phyloP scores from a whole-genome alignment of 1,284 basidiomycete species.

The Phylloboletellus chloephorus region DNA sequence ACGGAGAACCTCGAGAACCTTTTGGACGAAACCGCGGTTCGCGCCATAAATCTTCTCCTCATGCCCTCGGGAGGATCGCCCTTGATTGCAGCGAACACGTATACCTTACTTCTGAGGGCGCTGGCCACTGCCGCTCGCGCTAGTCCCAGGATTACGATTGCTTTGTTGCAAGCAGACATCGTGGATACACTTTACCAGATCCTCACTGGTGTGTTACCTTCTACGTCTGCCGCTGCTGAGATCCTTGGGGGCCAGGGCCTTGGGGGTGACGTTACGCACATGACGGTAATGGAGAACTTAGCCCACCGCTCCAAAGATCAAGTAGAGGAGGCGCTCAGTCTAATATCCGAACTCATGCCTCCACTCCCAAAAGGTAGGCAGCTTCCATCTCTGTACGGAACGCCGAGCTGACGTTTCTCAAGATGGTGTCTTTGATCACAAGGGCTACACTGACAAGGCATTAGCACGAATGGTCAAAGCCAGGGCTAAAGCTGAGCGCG shows the following conservation, averaged over 20 bases:
- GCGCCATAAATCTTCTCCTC: conserved; percentile 79
- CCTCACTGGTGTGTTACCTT: conserved; percentile 84
- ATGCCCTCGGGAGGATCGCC: conserved; percentile 84
- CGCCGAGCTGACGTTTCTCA: conserved; percentile 9
- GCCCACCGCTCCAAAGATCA: conserved; percentile 96
- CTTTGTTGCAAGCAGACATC: conserved; percentile 84
- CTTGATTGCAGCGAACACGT: conserved; percentile 79
- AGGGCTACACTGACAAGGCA: conserved; percentile 84
- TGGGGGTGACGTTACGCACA: conserved; percentile 83
- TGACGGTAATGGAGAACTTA: conserved; percentile 96
- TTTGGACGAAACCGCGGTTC: conserved; percentile 77
- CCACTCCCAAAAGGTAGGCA: conserved; percentile 83
- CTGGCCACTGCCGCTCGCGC: conserved; percentile 81
- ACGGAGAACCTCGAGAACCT: conserved; percentile 82
- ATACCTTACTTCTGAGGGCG: conserved; percentile 82
- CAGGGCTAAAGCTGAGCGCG: conserved; percentile 71
- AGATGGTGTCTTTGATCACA: conserved; percentile 94
- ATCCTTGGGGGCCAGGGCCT: conserved; percentile 73
- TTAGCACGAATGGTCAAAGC: conserved; percentile 68
- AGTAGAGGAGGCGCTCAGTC: conserved; percentile 84
- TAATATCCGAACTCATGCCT: conserved; percentile 86
- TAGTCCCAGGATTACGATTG: conserved; percentile 80
- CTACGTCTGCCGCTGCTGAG: conserved; percentile 46
- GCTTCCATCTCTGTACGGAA: not conserved
- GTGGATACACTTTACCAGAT: conserved; percentile 91